Evolutionary conservation across 176 grass and related monocot genomes (phyloP), one percentile per base, ranked within the genome.

Genomic region (Aegilops longissima): DNA sequence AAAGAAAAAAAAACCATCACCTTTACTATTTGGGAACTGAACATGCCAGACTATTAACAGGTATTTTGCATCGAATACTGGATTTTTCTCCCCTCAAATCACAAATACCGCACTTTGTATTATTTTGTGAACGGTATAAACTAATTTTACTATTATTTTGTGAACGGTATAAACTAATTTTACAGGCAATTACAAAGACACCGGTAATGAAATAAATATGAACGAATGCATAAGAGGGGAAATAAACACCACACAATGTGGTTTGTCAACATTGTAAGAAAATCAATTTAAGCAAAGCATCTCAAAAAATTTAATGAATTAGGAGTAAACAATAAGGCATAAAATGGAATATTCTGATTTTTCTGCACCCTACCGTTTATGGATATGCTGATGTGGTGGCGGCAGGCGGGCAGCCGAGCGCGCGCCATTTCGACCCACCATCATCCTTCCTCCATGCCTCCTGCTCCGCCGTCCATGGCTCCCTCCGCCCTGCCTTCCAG

Each of bases 381-480:
- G 83, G 83, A 89, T 89, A 86, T 70, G 77, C 36, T 80, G 61
- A 78, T 73, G 82, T 70, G 29, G 78, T 39, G 79, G 64, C 7
- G 52, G 52, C 51, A 6, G 63, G 49, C 51, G 0, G 63, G 47
- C 51, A 62, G 83, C 63, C 76, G 71, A 51, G 25, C 8, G 59
- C 80, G 80, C 85, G 69, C 85, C 85, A 80, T 84, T 84, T 68
- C 80, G 24, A 8, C 2, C 69, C 70, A n/a, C 12, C 70, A 20
- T 40, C 52, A 61, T 45, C 68, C 17, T 20, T 71, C 3, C 36
- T 9, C 24, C 9, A n/a, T 76, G 73, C 24, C 44, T 73, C 24
- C 30, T 70, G 40, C 51, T 18, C 51, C 16, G 13, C 10, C 70
- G 12, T 5, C 88, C 61, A 88, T 91, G 82, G 90, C 82, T 12